Evolutionary conservation across 768 basidiomycete genomes (phyloP).

Genomic region (Xerocomus potaroensis): DNA sequence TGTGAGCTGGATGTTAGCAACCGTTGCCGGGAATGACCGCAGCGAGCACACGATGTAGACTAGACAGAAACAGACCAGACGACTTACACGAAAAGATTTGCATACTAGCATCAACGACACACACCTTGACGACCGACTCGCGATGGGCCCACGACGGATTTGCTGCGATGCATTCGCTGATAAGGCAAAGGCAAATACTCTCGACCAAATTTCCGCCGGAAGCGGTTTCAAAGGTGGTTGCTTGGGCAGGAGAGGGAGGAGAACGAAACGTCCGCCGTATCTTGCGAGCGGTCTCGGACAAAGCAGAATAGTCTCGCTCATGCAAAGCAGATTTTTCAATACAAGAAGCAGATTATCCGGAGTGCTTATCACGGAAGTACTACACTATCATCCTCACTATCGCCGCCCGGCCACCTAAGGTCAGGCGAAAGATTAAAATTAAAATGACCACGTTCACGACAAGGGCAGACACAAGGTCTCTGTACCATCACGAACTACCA

Average conservation of each 20-base stretch:
- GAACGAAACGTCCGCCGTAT: constrained; percentile 52
- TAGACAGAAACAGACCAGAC: too few relatives aligned
- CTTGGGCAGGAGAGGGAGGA: constrained; percentile 65
- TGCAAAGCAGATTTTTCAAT: constrained; percentile 6
- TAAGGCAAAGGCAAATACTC: constrained; percentile 45
- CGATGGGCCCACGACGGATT: constrained; percentile 4
- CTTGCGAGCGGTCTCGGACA: constrained; percentile 65
- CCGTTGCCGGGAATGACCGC: background rate
- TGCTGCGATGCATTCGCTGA: constrained; percentile 6
- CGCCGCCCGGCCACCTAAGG: background rate
- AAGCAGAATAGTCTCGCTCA: constrained; percentile 48
- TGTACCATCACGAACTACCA: constrained; percentile 9
- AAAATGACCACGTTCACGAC: too few relatives aligned
- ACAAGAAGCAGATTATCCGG: background rate
- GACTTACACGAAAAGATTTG: constrained; percentile 38
- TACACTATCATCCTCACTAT: background rate
- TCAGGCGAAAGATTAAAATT: too few relatives aligned
- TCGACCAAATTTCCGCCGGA: constrained; percentile 69
- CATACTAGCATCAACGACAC: constrained; percentile 36
- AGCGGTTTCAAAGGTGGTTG: constrained; percentile 49
- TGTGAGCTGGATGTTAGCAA: constrained; percentile 29
- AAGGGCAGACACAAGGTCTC: background rate
- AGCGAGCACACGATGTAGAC: too few relatives aligned
- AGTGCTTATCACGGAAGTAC: constrained; percentile 4
- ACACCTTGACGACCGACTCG: constrained; percentile 12